Evolutionary conservation across 148 eudicot species (phyloP).

Genomic region (Salicornia ramosissima): DNA sequence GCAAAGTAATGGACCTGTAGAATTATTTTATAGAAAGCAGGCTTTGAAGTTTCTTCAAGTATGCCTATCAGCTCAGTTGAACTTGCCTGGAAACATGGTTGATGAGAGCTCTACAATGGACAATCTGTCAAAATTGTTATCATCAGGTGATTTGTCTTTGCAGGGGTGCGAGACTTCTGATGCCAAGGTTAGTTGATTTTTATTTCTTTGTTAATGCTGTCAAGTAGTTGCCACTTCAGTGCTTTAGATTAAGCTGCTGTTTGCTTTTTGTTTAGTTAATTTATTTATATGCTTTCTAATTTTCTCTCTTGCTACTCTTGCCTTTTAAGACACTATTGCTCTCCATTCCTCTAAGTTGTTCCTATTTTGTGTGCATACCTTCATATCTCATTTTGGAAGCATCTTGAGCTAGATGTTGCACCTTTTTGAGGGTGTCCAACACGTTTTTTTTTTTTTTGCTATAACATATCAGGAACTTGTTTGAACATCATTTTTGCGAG

Average conservation of each 20-base stretch:
- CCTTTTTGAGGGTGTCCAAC: too few relatives aligned
- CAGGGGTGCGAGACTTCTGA: slow-evolving; percentile 72
- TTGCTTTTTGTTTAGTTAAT: too few relatives aligned
- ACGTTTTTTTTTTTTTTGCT: too few relatives aligned
- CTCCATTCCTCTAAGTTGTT: too few relatives aligned
- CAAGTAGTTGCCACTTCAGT: background rate
- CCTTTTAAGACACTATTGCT: too few relatives aligned
- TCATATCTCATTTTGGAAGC: too few relatives aligned
- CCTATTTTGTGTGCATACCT: too few relatives aligned
- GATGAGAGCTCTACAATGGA: slow-evolving; percentile 61
- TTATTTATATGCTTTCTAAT: too few relatives aligned
- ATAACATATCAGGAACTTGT: too few relatives aligned
- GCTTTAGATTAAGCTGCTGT: background rate
- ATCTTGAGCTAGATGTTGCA: too few relatives aligned
- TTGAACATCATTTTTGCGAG: too few relatives aligned
- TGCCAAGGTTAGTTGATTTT: slow-evolving; percentile 53
- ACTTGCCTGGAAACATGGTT: slow-evolving; percentile 70
- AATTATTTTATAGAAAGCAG: slow-evolving; percentile 77
- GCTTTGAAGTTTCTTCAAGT: slow-evolving; percentile 88
- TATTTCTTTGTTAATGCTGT: background rate
- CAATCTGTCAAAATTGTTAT: slow-evolving; percentile 54
- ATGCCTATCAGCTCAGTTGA: slow-evolving; percentile 88
- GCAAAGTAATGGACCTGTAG: slow-evolving; percentile 74
- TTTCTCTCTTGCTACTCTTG: too few relatives aligned
- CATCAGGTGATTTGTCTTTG: slow-evolving; percentile 64